Percentiles rank a stretch among this genome's conserved stretches.
phyloP scores from a whole-genome alignment of 257 asterid species.

The Gynochthodes officinalis region DNA sequence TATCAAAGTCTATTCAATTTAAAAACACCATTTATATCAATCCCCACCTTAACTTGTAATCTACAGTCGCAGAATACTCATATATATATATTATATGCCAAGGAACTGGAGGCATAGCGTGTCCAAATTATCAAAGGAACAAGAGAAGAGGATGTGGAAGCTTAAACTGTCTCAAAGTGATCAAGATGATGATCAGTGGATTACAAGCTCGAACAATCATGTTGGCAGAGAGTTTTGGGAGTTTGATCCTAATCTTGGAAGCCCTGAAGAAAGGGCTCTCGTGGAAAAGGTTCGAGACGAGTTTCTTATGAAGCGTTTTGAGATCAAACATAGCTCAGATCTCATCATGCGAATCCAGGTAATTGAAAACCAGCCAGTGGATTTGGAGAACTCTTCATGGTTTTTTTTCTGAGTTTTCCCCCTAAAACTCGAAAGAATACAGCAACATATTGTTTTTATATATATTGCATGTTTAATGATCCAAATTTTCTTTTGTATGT shows the following conservation, averaged over 20 bases:
- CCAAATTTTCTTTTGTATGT: no score
- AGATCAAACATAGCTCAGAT: slow-evolving; percentile 39
- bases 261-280: slow-evolving; percentile 26
- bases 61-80: no score
- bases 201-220: slow-evolving; percentile 31
- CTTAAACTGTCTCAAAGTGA: slow-evolving; percentile 33
- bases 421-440: no score
- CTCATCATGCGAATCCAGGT: slow-evolving; percentile 51
- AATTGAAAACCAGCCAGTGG: neutral
- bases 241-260: slow-evolving; percentile 36
- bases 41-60: no score
- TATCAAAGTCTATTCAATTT: no score
- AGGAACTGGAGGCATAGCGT: neutral
- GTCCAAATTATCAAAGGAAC: neutral
- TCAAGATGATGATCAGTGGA: slow-evolving; percentile 26
- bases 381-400: no score
- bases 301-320: slow-evolving; percentile 32
- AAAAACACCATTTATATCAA: no score
- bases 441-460: no score
- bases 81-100: no score
- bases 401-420: no score
- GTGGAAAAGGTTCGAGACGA: slow-evolving; percentile 29
- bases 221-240: slow-evolving; percentile 46
- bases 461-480: no score
- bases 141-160: slow-evolving; percentile 37